These are phyloP conservation scores for Annulohypoxylon bovei DNA, from an alignment of 495 filamentous ascomycete species.

Conservation along the genomic window DNA sequence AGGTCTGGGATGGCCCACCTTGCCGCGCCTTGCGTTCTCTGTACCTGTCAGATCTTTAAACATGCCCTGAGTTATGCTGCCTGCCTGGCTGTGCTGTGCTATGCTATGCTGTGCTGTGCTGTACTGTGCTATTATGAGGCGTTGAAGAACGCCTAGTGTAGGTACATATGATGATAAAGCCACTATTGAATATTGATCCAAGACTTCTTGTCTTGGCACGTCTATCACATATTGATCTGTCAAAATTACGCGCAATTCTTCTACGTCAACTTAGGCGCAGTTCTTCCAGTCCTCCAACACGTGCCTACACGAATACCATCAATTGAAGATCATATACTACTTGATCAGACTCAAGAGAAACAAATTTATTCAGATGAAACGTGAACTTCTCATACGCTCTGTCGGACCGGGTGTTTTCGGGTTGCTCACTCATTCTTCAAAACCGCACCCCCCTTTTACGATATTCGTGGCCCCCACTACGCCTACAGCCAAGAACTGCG, in stretches of 20 bases:
- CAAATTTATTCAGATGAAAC: slow-evolving; percentile 24
- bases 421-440: background rate
- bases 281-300: background rate
- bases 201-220: slow-evolving; percentile 29
- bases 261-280: background rate
- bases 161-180: slow-evolving; percentile 9
- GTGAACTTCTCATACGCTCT: slow-evolving; percentile 24
- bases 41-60: slow-evolving; percentile 1
- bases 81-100: background rate
- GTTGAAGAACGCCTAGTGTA: background rate
- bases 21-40: slow-evolving; percentile 8
- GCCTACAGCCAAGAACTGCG: slow-evolving; percentile 26
- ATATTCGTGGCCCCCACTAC: slow-evolving; percentile 22
- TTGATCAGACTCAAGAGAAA: background rate
- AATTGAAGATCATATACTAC: background rate
- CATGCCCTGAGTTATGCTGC: background rate
- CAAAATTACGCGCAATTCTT: slow-evolving; percentile 22
- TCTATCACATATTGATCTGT: slow-evolving; percentile 9
- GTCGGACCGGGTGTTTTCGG: slow-evolving; percentile 25
- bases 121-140: background rate
- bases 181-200: slow-evolving; percentile 25
- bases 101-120: background rate
- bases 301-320: background rate
- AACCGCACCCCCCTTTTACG: slow-evolving; percentile 16
- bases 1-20: slow-evolving; percentile 17